These are phyloP conservation scores for Candida lessepsii DNA, from an alignment of 805 yeast genomes.

Conservation along the genomic window DNA sequence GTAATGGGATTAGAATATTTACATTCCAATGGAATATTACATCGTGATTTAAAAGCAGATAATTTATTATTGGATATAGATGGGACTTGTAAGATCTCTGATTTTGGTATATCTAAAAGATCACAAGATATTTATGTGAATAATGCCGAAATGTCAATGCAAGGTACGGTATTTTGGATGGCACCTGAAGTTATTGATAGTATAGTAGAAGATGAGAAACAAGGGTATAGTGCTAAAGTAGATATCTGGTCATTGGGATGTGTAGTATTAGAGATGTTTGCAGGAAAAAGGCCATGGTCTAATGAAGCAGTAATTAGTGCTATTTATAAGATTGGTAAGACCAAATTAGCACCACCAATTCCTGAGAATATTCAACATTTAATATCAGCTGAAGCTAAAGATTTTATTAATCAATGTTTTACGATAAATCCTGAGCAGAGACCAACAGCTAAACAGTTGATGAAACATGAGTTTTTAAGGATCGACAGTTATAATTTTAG, in stretches of 20 bases:
- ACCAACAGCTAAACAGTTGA: slow-evolving; percentile 77
- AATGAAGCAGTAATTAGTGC: slow-evolving; percentile 94
- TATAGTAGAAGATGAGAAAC: slow-evolving; percentile 65
- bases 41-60: slow-evolving; percentile 94
- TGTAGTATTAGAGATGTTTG: slow-evolving; percentile 95
- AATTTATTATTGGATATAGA: slow-evolving; percentile 83
- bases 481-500: slow-evolving; percentile 48
- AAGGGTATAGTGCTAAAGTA: slow-evolving; percentile 95
- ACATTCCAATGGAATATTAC: slow-evolving; percentile 83
- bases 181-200: slow-evolving; percentile 98
- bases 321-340: slow-evolving; percentile 81
- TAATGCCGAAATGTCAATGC: slow-evolving; percentile 95
- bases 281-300: slow-evolving; percentile 97
- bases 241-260: slow-evolving; percentile 99
- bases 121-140: slow-evolving; percentile 77
- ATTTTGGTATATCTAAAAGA: slow-evolving; percentile 91
- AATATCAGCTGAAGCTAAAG: slow-evolving; percentile 63
- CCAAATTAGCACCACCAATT: slow-evolving; percentile 91
- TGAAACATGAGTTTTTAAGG: slow-evolving; percentile 52
- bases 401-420: slow-evolving; percentile 76
- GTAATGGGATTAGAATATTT: slow-evolving; percentile 82
- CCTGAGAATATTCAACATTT: slow-evolving; percentile 77
- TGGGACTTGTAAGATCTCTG: slow-evolving; percentile 93
- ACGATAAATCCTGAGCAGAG: slow-evolving; percentile 71
- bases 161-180: slow-evolving; percentile 99